Percentiles rank a stretch among this genome's conserved stretches.
These are phyloP conservation scores for Cardamine chenopodiifolia DNA, from an alignment of 345 rosid species.

Conservation along the genomic window DNA sequence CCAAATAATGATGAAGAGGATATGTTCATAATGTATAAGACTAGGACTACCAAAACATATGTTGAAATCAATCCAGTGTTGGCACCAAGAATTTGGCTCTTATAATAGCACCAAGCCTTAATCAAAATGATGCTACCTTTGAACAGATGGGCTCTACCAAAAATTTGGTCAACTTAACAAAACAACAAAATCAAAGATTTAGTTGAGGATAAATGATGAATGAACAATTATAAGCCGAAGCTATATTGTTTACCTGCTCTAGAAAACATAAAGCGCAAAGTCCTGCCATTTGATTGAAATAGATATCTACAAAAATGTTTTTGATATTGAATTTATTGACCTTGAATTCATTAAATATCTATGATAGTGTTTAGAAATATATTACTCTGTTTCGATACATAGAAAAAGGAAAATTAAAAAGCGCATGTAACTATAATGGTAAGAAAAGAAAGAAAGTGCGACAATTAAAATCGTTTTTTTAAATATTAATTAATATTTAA, in stretches of 20 bases:
- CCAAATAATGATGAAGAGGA: slow-evolving; percentile 64
- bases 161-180: slow-evolving; percentile 61
- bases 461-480: no score
- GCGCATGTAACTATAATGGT: neutral
- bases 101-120: slow-evolving; percentile 94
- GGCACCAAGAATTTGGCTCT: slow-evolving; percentile 87
- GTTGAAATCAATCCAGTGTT: slow-evolving; percentile 80
- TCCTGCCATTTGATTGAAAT: slow-evolving; percentile 81
- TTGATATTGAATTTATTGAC: slow-evolving; percentile 64
- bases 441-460: no score
- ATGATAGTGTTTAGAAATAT: neutral
- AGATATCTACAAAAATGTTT: slow-evolving; percentile 67
- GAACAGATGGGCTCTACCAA: slow-evolving; percentile 74
- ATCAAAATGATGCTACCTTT: slow-evolving; percentile 75
- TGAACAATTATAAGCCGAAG: neutral
- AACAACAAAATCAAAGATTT: slow-evolving; percentile 20
- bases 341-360: no score
- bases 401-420: neutral
- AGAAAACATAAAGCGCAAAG: slow-evolving; percentile 73
- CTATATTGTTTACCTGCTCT: slow-evolving; percentile 55
- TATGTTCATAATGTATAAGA: slow-evolving; percentile 68
- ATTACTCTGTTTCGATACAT: neutral
- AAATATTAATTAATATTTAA: no score
- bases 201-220: slow-evolving; percentile 4
- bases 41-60: slow-evolving; percentile 75